Evolutionary conservation across 2,329 filamentous ascomycete species (phyloP), one percentile per base, ranked within the genome.

Genomic region (Aspergillus alliaceus): DNA sequence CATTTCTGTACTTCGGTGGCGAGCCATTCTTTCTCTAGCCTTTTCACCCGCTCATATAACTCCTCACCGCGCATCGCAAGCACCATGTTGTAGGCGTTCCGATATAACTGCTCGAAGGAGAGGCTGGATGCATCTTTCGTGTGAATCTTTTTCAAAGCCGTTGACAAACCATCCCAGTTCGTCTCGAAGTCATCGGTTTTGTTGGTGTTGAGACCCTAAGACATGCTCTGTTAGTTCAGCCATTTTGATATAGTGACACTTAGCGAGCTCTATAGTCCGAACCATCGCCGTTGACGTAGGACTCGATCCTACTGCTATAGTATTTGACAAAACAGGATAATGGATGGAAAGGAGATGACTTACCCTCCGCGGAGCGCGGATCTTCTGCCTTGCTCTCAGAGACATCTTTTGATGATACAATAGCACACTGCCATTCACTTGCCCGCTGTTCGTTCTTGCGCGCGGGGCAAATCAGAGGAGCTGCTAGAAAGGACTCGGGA

Each of bases 101-200:
- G 89, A 77, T 99, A 99, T 1, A 99, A 84, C 69, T 96, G 90
- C 74, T 99, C 95, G 78, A 97, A 99, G 1, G 93, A 96, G 2
- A 99, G 84, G 15, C 84, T 83, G 9, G 92, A 96, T 59, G 92
- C 92, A 72, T 96, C 95, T 73, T 96, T 93, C 57, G 87, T 90
- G 77, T 98, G 93, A 51, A 99, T 98, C 70, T 96, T 90, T 56
- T 80, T 82, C 52, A 99, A 84, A 4, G 93, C 92, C 48, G 86
- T 83, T 46, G 87, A 82, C 7, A 99, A 84, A 44, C 86, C 85
- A 14, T 81, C 80, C 95, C 95, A 99, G 65, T 87, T 90, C 2
- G 84, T 81, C n/a, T 96, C 90, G 70, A 96, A 96, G 64, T 96
- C 91, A 66, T 89, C 82, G 9, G 83, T 80, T 63, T 88, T 86